Percentiles rank a stretch among this genome's conserved stretches.
Evolutionary conservation across 1,284 basidiomycete species (phyloP).

Genomic region (Clitocybe nebularis): DNA sequence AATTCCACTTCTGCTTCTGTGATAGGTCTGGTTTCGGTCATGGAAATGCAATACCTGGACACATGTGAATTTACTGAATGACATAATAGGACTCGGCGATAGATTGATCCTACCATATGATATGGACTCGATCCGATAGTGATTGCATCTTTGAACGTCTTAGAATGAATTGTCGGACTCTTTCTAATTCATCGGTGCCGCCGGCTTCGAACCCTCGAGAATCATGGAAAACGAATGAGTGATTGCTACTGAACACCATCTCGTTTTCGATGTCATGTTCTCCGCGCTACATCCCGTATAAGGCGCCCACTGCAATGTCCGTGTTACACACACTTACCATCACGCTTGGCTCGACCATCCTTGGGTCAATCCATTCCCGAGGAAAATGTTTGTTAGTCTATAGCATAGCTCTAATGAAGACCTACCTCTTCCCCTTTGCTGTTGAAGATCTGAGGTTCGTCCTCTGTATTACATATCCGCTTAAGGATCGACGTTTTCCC

Average conservation of each 20-base stretch:
- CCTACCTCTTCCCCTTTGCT: too few species aligned
- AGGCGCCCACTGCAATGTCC: too few species aligned
- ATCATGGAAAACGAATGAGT: slow-evolving; percentile 26
- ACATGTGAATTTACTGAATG: background rate
- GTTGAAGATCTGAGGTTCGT: too few species aligned
- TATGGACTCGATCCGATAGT: slow-evolving; percentile 19
- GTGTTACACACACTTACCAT: too few species aligned
- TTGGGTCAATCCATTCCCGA: too few species aligned
- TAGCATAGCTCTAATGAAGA: too few species aligned
- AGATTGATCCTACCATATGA: slow-evolving; percentile 19
- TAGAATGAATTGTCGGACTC: slow-evolving; percentile 19
- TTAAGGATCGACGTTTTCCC: too few species aligned
- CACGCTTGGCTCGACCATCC: too few species aligned
- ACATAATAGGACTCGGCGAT: too few species aligned
- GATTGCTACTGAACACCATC: slow-evolving; percentile 26
- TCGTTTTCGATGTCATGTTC: slow-evolving; percentile 28
- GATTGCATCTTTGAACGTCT: slow-evolving; percentile 8
- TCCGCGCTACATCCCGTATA: slow-evolving; percentile 25
- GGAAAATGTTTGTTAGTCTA: too few species aligned
- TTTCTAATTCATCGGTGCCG: slow-evolving; percentile 15
- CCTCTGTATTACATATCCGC: too few species aligned
- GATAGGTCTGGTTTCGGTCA: slow-evolving; percentile 12
- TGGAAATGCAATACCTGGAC: slow-evolving; percentile 16
- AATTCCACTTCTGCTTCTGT: slow-evolving; percentile 12
- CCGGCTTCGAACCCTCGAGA: slow-evolving; percentile 27